Percentiles rank a stretch among this genome's conserved stretches.
Conservation (phyloP, 2,329 filamentous ascomycete species). For the Clonostachys sp. region DNA sequence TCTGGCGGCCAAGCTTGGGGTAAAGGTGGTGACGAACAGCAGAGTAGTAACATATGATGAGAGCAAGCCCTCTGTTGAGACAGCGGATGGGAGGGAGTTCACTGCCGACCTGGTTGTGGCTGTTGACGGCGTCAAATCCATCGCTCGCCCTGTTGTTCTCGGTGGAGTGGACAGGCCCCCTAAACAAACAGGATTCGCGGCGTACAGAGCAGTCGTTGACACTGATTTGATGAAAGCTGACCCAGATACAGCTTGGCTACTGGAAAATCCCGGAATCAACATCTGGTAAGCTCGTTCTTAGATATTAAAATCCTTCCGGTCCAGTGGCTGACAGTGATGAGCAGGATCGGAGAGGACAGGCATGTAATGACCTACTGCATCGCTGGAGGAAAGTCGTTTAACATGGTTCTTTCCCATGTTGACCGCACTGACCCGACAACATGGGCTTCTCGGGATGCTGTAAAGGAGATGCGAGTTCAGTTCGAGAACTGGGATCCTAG, state of each 20-base stretch:
- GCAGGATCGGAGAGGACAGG: slow-evolving; percentile 26
- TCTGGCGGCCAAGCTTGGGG: slow-evolving; percentile 15
- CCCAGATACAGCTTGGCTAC: slow-evolving; percentile 27
- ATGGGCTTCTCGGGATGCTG: slow-evolving; percentile 8
- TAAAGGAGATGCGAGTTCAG: not conserved
- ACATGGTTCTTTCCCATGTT: slow-evolving; percentile 37
- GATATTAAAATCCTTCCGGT: no score
- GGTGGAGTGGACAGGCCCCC: slow-evolving; percentile 5
- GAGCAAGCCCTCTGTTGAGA: slow-evolving; percentile 9
- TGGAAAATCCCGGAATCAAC: slow-evolving; percentile 29
- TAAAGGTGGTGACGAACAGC: slow-evolving; percentile 13
- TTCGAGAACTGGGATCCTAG: not conserved
- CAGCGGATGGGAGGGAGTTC: slow-evolving; percentile 12
- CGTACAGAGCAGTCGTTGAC: slow-evolving; percentile 33
- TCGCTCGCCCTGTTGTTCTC: no score
- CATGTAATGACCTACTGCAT: slow-evolving; percentile 42
- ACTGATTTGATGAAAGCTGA: slow-evolving; percentile 25
- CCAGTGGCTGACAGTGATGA: no score
- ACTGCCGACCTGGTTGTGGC: slow-evolving; percentile 24
- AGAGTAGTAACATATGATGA: slow-evolving; percentile 15
- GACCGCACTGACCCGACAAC: slow-evolving; percentile 24
- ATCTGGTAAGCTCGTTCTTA: slow-evolving; percentile 13
- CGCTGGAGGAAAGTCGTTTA: slow-evolving; percentile 32
- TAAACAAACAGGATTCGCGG: slow-evolving; percentile 27
- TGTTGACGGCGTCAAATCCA: slow-evolving; percentile 19